Conservation (phyloP, 2,329 filamentous ascomycete species). For the Fusarium tanahbumbuense region DNA sequence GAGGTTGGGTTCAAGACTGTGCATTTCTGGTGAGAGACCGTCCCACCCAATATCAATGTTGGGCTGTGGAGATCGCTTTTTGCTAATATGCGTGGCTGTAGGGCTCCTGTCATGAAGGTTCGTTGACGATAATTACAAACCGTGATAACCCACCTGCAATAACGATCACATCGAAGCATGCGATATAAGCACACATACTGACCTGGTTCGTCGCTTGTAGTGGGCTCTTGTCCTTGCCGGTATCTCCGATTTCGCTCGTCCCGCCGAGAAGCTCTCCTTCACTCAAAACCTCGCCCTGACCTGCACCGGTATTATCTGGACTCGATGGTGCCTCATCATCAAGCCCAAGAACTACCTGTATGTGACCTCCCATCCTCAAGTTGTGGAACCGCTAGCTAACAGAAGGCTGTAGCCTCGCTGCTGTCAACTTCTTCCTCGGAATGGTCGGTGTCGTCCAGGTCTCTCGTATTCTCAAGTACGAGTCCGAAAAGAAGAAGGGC, state of each 20-base stretch:
- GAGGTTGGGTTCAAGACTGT: slow-evolving; percentile 90
- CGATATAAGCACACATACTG: slow-evolving; percentile 12
- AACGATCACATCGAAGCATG: background rate
- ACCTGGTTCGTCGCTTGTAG: slow-evolving; percentile 55
- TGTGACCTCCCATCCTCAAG: slow-evolving; percentile 47
- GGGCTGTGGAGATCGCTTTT: background rate
- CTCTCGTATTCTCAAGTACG: slow-evolving; percentile 77
- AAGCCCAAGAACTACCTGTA: slow-evolving; percentile 91
- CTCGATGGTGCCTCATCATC: slow-evolving; percentile 98
- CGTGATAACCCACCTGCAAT: background rate
- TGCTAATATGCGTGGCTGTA: slow-evolving; percentile 52
- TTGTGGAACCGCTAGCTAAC: background rate
- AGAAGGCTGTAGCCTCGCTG: slow-evolving; percentile 73
- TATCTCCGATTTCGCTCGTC: slow-evolving; percentile 89
- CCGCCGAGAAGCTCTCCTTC: slow-evolving; percentile 90
- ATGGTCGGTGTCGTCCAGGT: slow-evolving; percentile 87
- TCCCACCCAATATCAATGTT: background rate
- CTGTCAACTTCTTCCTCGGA: slow-evolving; percentile 98
- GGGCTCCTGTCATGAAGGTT: slow-evolving; percentile 92
- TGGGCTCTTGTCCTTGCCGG: slow-evolving; percentile 95
- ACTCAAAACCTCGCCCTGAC: slow-evolving; percentile 93
- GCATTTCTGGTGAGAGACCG: slow-evolving; percentile 83
- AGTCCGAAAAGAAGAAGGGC: slow-evolving; percentile 68
- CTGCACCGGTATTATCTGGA: slow-evolving; percentile 96
- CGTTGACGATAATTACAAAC: slow-evolving; percentile 28